phyloP scores from a whole-genome alignment of 2,329 filamentous ascomycete genomes.

The Colletotrichum eleusines region DNA sequence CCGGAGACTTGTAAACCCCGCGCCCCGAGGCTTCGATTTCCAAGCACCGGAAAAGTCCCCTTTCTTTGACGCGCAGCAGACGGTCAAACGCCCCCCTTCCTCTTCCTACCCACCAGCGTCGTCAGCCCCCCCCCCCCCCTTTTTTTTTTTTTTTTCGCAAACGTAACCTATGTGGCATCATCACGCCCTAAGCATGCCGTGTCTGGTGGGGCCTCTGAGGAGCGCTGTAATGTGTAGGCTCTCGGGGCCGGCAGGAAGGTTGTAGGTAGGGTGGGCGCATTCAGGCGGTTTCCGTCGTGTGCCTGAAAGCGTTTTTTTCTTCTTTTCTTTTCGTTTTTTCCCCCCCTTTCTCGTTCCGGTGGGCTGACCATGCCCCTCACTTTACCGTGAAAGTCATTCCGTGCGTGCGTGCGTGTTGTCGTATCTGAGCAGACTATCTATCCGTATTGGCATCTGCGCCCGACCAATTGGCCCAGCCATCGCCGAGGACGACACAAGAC shows the following conservation, averaged over 20 bases:
- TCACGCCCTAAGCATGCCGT: constrained; percentile 33
- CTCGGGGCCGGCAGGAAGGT: constrained; percentile 17
- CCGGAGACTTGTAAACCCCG: constrained; percentile 38
- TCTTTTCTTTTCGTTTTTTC: background rate
- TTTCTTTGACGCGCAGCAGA: constrained; percentile 7
- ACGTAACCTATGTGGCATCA: constrained; percentile 14
- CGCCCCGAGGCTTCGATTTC: constrained; percentile 38
- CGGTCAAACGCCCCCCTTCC: background rate
- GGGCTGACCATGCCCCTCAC: constrained; percentile 7
- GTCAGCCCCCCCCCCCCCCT: too few relatives aligned
- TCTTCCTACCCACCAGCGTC: constrained; percentile 4
- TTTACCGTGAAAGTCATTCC: background rate
- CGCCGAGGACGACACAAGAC: constrained; percentile 14
- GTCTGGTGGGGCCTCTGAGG: constrained; percentile 27
- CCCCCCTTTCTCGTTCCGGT: background rate
- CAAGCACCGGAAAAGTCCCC: constrained; percentile 16
- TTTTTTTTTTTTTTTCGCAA: background rate
- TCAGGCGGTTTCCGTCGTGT: constrained; percentile 27
- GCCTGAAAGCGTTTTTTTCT: background rate
- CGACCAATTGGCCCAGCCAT: constrained; percentile 2
- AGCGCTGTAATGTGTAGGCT: background rate
- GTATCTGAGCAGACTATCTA: constrained; percentile 34
- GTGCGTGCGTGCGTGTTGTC: constrained; percentile 13
- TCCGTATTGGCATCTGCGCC: constrained; percentile 24
- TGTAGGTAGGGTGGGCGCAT: constrained; percentile 25